Conservation (phyloP, 345 rosid species). For the Limnanthes douglasii region DNA sequence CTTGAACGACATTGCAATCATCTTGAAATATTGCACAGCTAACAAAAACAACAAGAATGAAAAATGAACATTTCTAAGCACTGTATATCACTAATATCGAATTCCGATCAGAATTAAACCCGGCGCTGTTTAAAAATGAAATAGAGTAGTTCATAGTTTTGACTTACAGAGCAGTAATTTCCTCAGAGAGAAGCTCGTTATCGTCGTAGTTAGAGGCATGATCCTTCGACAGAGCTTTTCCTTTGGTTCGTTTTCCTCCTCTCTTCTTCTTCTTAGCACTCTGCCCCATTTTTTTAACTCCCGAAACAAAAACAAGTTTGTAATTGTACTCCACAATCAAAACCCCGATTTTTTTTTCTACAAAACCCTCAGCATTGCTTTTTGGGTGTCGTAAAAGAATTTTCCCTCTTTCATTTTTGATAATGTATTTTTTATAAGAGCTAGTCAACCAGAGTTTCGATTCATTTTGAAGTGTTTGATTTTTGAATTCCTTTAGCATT, state of each 20-base stretch:
- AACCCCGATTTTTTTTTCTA: too few species aligned
- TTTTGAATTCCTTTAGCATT: too few species aligned
- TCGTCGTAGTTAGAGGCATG: conserved; percentile 36
- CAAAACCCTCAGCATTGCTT: too few species aligned
- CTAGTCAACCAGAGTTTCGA: too few species aligned
- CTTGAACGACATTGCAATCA: conserved; percentile 57
- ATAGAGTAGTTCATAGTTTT: background rate
- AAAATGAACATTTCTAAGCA: background rate
- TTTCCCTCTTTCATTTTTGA: too few species aligned
- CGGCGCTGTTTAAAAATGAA: too few species aligned
- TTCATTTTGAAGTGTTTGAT: too few species aligned
- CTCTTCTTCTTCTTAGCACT: conserved; percentile 67
- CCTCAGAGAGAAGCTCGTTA: conserved; percentile 77
- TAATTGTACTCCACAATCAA: too few species aligned
- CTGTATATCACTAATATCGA: background rate
- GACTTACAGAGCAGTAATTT: conserved; percentile 89
- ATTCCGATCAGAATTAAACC: too few species aligned
- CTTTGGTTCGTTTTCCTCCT: conserved; percentile 53
- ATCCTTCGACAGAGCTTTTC: conserved; percentile 52
- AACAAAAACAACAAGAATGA: conserved; percentile 8
- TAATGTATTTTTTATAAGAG: too few species aligned
- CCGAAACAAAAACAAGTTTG: too few species aligned
- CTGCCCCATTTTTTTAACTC: conserved; percentile 35
- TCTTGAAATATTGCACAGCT: conserved; percentile 88
- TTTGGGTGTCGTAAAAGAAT: too few species aligned